Percentiles rank a stretch among this genome's conserved stretches.
phyloP scores from a whole-genome alignment of 768 basidiomycete species.

The Collybia mongolica region DNA sequence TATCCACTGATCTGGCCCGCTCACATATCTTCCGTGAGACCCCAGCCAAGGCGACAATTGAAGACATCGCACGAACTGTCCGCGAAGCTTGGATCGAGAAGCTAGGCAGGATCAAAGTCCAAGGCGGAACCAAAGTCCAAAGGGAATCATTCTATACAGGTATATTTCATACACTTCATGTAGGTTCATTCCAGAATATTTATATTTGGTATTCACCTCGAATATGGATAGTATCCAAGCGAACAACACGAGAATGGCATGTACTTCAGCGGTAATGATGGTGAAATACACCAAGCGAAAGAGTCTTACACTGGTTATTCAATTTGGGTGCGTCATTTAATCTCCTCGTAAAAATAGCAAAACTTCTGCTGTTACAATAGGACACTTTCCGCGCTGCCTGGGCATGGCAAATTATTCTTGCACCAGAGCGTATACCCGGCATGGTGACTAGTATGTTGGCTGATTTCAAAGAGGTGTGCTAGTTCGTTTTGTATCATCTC shows the following conservation, averaged over 20 bases:
- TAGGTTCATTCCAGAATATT: neutral
- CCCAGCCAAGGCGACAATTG: constrained; percentile 39
- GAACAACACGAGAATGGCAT: constrained; percentile 53
- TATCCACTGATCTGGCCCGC: constrained; percentile 56
- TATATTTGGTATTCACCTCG: neutral
- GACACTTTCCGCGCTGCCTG: constrained; percentile 80
- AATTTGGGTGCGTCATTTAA: constrained; percentile 56
- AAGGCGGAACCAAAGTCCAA: constrained; percentile 27
- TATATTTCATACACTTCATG: constrained; percentile 27
- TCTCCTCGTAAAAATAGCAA: neutral
- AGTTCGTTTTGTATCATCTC: neutral
- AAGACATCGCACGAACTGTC: constrained; percentile 40
- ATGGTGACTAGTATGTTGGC: constrained; percentile 84
- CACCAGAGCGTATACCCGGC: constrained; percentile 69
- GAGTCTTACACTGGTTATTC: constrained; percentile 81
- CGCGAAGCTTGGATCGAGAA: constrained; percentile 47
- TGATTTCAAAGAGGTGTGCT: constrained; percentile 63
- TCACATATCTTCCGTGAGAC: constrained; percentile 45
- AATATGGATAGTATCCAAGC: constrained; percentile 50
- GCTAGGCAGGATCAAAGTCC: constrained; percentile 43
- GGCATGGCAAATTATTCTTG: constrained; percentile 76
- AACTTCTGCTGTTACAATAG: constrained; percentile 28
- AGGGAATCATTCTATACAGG: constrained; percentile 44
- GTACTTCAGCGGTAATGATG: constrained; percentile 64
- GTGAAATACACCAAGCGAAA: constrained; percentile 43